Base-by-base conservation (phyloP, 306 rosid species). In the Canavalia gladiata region DNA sequence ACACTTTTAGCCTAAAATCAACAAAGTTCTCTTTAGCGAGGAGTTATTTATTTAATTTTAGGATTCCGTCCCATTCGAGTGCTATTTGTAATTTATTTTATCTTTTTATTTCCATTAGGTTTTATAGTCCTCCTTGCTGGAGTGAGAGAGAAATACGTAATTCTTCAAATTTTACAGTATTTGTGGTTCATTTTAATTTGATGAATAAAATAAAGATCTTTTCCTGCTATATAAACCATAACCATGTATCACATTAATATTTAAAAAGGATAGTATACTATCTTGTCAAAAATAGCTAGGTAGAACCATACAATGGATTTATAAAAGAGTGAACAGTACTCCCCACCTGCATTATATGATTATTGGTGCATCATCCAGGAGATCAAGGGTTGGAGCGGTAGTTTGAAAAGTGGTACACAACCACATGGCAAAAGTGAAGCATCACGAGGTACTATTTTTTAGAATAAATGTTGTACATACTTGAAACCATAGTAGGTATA, bases 391-490 rank as follows among this genome's bases (percentile, higher is more conserved):
- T 67, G 82, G 63, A 81, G 55, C 35, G 55, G 74, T 77, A 49
- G 42, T 52, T 42, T 54, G 66, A 62, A 68, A 70, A 74, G 81
- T 18, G 84, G 72, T 72, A 86, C 87, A 82, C 10, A 79, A 72
- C 35, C 97, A 91, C 96, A 88, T 90, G 97, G 79, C 83, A 86
- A 90, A 90, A 91, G 92, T 70, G 41, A 34, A 80, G 25, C 43
- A 75, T 84, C 95, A 86, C 94, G 94, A 86, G 82, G 86, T 72
- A 33, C 77, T 76, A 58, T 70, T 67, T 79, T 80, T 84, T 13
- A 78, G 25, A 18, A 18, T 18, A 18, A 18, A 18, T 18, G 25
- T 18, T 18, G 25, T 18, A 18, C 0, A 18, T 18, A 18, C 25
- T 18, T 18, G 25, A 18, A 18, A 18, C 25, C 25, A 18, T 18